Evolutionary conservation across 495 filamentous ascomycete genomes (phyloP), one percentile per base, ranked within the genome.

Genomic region (Stereocaulon alpinum): DNA sequence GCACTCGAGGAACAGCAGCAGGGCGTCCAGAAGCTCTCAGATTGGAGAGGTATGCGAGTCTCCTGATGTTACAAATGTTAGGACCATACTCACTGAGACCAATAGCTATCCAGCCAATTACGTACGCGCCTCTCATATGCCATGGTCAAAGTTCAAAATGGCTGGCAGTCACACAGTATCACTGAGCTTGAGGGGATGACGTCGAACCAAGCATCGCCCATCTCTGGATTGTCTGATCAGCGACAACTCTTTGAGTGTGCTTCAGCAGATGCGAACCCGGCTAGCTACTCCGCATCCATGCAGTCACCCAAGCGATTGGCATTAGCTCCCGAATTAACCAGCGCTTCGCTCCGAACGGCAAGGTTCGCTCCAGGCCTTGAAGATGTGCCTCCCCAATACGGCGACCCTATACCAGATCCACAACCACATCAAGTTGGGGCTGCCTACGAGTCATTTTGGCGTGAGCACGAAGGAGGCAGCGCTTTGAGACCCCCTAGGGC

Each of bases 71-170:
- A 49, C 53, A 58, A 54, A 30, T 55, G 56, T 32, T 44, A 17
- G 40, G 48, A 24, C 30, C 40, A 61, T 51, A 53, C 61, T 68
- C 66, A 69, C 68, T 55, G 59, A 65, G 51, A 72, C 55, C 45
- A 40, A 58, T 56, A 94, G 86, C 70, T 93, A 48, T 88, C 89
- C 34, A 80, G 82, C 41, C 83, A 89, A 66, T 78, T 96, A 27
- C 84, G 82, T 61, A 80, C 88, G 7, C 86, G 89, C 54, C 76
- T 96, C 14, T 87, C 88, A 6, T 94, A 95, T 69, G 90, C 89
- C 40, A 88, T 92, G 74, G 80, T 91, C 64, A 95, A 95, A 69
- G 84, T 96, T 42, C 85, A 92, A 71, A 83, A 93, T 69, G 88
- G 86, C 53, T 89, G 88, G 79, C 84, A 92, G 72, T 78, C 80